Base-by-base conservation (phyloP, 2,329 filamentous ascomycete species). In the Penicillium capsulatum region DNA sequence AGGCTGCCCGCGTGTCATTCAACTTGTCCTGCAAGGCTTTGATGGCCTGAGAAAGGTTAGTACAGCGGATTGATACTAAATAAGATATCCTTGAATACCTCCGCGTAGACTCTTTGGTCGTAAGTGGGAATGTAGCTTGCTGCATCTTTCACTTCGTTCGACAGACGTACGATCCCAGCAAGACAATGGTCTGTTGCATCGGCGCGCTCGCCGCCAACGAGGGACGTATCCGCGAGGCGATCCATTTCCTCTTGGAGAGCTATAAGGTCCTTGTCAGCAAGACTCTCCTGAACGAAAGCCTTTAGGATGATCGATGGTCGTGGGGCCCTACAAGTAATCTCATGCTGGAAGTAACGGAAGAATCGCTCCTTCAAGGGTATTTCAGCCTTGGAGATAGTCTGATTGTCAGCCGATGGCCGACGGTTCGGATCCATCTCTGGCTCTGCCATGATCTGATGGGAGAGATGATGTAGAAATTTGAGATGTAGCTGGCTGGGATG, bases 81-180 rank as follows among this genome's bases (percentile, higher is more conserved):
- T 28, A n/a, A n/a, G n/a, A 7, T 28, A 11, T 4, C 6, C 26
- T 26, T 17, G 45, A 54, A 38, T 66, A 89, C 86, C 69, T 90
- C 81, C 30, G 83, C 79, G 59, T 95, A 97, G 16, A 84, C 83
- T 53, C 86, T 80, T 63, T 92, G 87, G 57, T 97, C 92, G 60
- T 96, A 94, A 6, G 88, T 81, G 2, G 92, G 89, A 11, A 95
- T 79, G 51, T 83, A 88, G 40, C 83, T 81, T 2, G 84, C 80
- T 1, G 86, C 85, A 66, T 96, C 89, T 51, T 86, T 83, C 27
- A 96, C 86, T 54, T 92, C 83, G 48, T 84, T 84, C 1, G 88
- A 89, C 11, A 97, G 75, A 41, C 80, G 79, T 19, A 86, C 82
- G 55, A 97, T 92, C 46, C 80, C 79, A 11, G 84, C 81, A 10